Evolutionary conservation across 2,329 filamentous ascomycete species (phyloP), one percentile per base, ranked within the genome.

Genomic region (Aspergillus terreus): DNA sequence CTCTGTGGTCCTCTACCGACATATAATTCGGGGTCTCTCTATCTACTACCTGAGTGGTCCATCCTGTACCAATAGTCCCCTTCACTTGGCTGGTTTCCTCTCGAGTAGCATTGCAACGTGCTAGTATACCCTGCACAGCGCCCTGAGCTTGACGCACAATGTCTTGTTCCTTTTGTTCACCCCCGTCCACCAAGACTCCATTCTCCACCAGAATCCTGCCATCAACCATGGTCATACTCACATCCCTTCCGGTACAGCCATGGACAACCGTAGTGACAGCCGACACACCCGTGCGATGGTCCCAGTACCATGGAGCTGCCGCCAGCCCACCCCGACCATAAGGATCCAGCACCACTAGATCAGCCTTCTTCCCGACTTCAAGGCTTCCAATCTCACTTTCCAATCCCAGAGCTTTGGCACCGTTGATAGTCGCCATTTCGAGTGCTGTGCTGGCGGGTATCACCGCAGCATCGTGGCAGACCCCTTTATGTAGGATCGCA

Each of bases 401-500:
- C 46, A 80, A 55, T 0, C 77, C 77, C 25, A 81, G 58, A 0
- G 78, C 77, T 49, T 65, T 71, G 0, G 78, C 78, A 0, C 76
- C 78, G 46, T 77, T 73, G 53, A 80, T 77, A 0, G 78, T 80
- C 0, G 77, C 77, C 75, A 81, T 78, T 56, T 77, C 74, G 23
- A 80, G 61, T 2, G 76, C 77, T 0, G 67, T 65, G 51, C 79
- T 72, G 0, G 78, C 78, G 0, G 69, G 68, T 0, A 80, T 64
- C 0, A 69, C 55, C 0, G 64, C 68, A 2, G 78, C 75, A 53
- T 80, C 70, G 43, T 69, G 66, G 4, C 65, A 67, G 2, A 59
- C 52, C 15, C 75, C 75, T 54, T 76, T 76, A 53, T 81, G 78
- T 32, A 81, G 61, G 10, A 80, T 75, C 0, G 70, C 73, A 0